Conservation (phyloP, 805 yeast species). For the Hermanozyma aechmeae region DNA sequence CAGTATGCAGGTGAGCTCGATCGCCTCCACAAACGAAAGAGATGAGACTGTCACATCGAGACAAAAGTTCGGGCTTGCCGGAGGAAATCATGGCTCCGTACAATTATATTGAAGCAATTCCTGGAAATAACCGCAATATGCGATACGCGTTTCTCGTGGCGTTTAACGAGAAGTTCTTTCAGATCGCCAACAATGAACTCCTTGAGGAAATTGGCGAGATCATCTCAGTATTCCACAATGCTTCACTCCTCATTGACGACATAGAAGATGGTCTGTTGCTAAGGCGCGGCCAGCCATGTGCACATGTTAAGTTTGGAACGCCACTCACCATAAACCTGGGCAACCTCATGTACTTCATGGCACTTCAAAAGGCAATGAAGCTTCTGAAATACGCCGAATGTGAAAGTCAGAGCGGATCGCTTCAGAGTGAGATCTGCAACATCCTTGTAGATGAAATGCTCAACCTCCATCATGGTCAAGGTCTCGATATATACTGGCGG, state of each 20-base stretch:
- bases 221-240: conserved; percentile 25
- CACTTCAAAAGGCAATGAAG: conserved; percentile 40
- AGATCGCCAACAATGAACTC: conserved; percentile 14
- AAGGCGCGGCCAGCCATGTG: conserved; percentile 71
- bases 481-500: conserved; percentile 83
- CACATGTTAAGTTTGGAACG: conserved; percentile 68
- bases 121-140: conserved; percentile 23
- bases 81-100: conserved; percentile 18
- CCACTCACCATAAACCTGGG: conserved; percentile 80
- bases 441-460: conserved; percentile 66
- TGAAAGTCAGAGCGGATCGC: too few species aligned
- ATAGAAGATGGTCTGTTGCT: conserved; percentile 70
- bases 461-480: conserved; percentile 83
- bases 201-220: conserved; percentile 18
- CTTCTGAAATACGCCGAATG: background rate
- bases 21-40: background rate
- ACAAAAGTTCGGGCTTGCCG: conserved; percentile 4
- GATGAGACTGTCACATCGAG: conserved; percentile 3
- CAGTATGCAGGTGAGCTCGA: background rate
- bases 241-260: conserved; percentile 57
- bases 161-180: conserved; percentile 23
- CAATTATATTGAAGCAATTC: conserved; percentile 20
- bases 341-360: conserved; percentile 70
- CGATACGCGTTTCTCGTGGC: conserved; percentile 21
- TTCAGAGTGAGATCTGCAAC: conserved; percentile 19